Evolutionary conservation across 352 stramenopile genomes (phyloP).

Genomic region (Blastocystis hominis): DNA sequence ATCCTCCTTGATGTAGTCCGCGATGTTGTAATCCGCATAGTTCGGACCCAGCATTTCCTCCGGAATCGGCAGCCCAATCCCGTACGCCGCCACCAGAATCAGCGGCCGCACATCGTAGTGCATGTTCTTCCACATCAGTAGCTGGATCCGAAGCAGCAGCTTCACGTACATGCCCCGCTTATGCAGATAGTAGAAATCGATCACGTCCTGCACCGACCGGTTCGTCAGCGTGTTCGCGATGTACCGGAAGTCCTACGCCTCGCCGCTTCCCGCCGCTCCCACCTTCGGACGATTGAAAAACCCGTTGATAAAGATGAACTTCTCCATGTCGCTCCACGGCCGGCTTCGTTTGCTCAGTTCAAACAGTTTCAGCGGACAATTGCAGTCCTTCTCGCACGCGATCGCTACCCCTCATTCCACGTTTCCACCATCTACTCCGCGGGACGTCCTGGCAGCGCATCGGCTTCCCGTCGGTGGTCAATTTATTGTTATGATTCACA

Average conservation of each 20-base stretch:
- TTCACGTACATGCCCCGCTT: slow-evolving; percentile 39
- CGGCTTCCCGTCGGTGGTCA: slow-evolving; percentile 30
- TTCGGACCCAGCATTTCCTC: slow-evolving; percentile 41
- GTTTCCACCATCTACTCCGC: background rate
- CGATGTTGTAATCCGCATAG: slow-evolving; percentile 39
- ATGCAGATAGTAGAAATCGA: slow-evolving; percentile 47
- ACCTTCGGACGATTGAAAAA: slow-evolving; percentile 52
- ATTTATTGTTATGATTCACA: slow-evolving; percentile 11
- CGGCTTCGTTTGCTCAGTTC: slow-evolving; percentile 12
- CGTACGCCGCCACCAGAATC: slow-evolving; percentile 24
- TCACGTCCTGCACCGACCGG: slow-evolving; percentile 9
- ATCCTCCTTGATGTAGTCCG: slow-evolving; percentile 25
- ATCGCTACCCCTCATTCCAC: background rate
- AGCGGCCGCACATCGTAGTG: slow-evolving; percentile 27
- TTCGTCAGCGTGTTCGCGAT: slow-evolving; percentile 39
- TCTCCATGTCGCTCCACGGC: slow-evolving; percentile 46
- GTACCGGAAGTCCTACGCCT: slow-evolving; percentile 37
- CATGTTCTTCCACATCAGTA: slow-evolving; percentile 47
- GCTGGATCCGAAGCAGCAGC: slow-evolving; percentile 16
- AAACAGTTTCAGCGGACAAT: slow-evolving; percentile 12
- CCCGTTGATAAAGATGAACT: slow-evolving; percentile 48
- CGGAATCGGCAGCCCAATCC: slow-evolving; percentile 32
- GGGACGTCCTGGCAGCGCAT: slow-evolving; percentile 36
- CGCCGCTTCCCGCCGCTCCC: too few relatives aligned
- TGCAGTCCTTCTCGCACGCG: background rate